Base-by-base conservation (phyloP, 352 stramenopile genomes). In the Pythium coloratum region DNA sequence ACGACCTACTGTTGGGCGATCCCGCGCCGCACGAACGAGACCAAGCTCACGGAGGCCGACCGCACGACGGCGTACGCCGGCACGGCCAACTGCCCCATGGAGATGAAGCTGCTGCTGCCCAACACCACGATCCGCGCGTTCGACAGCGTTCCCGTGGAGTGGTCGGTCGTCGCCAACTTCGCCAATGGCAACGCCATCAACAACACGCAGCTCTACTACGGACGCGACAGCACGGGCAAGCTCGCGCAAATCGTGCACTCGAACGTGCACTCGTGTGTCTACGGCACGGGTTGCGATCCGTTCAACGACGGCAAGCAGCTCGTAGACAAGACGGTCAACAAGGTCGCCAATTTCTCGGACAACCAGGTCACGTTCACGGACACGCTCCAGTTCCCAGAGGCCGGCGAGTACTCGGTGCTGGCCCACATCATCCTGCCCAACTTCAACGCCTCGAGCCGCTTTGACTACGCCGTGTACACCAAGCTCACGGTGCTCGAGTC, bases 1-100 rank as follows among this genome's bases (percentile, higher is more conserved):
- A 73, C 64, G 24, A 76, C 70, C 20, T 76, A 76, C 61, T 76
- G 70, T 46, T 76, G 70, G 70, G 51, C 58, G 34, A 76, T 76
- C 47, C 65, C 64, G 5, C 64, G 58, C 44, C 60, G 33, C 20
- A 65, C 62, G 26, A 73, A 70, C 40, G 16, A 42, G 40, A 76
- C 61, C 40, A 64, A 73, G 36, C 66, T 76, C 49, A 66, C 65
- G 32, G 61, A 72, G 50, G 51, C 50, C 24, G 70, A 70, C 47
- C 60, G 61, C 56, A 64, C 55, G 49, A 28, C 51, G 6, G 55
- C 28, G 8, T 64, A 46, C 34, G 64, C 55, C n/a, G 64, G 55
- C 28, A 46, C 38, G 26, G 24, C 24, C 13, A 28, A 72, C 33
- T 76, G 70, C 57, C 65, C 70, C 33, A 57, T 76, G 60, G 16